Conservation (phyloP, 2,329 filamentous ascomycete species). For the Xylariaceae sp. region DNA sequence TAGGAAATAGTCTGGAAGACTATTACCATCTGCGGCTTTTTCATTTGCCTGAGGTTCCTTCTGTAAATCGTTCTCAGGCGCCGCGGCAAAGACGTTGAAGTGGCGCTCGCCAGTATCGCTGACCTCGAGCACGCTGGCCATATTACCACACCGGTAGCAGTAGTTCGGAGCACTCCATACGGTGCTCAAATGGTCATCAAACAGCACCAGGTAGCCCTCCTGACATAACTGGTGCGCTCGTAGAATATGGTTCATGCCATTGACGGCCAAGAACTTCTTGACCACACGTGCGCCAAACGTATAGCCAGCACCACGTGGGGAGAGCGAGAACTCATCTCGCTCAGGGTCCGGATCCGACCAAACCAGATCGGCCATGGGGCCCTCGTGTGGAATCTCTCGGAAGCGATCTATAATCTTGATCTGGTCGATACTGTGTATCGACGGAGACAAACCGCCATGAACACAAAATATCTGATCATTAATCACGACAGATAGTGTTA, state of each 20-base stretch:
- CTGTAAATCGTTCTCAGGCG: constrained; percentile 89
- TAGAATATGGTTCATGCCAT: constrained; percentile 95
- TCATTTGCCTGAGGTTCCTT: constrained; percentile 79
- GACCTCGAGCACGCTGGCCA: constrained; percentile 95
- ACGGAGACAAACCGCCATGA: constrained; percentile 81
- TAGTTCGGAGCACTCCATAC: constrained; percentile 98
- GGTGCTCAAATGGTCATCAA: constrained; percentile 88
- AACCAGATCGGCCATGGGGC: constrained; percentile 97
- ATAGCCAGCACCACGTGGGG: constrained; percentile 88
- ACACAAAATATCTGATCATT: constrained; percentile 99
- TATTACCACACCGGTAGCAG: constrained; percentile 92
- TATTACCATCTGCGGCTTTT: constrained; percentile 58
- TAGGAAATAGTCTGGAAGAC: constrained; percentile 68
- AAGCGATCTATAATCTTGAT: constrained; percentile 99
- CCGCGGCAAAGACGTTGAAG: constrained; percentile 97
- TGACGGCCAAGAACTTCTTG: constrained; percentile 95
- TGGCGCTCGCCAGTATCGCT: constrained; percentile 87
- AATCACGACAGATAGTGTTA: constrained; percentile 94
- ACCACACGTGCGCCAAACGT: constrained; percentile 97
- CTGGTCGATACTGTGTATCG: constrained; percentile 97
- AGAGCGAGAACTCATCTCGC: constrained; percentile 91
- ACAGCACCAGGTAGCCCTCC: constrained; percentile 94
- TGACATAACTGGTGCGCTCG: constrained; percentile 98
- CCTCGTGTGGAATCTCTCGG: constrained; percentile 96
- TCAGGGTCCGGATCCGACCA: constrained; percentile 99